Base-by-base conservation (phyloP, 345 rosid genomes). In the Ceriops decandra region DNA sequence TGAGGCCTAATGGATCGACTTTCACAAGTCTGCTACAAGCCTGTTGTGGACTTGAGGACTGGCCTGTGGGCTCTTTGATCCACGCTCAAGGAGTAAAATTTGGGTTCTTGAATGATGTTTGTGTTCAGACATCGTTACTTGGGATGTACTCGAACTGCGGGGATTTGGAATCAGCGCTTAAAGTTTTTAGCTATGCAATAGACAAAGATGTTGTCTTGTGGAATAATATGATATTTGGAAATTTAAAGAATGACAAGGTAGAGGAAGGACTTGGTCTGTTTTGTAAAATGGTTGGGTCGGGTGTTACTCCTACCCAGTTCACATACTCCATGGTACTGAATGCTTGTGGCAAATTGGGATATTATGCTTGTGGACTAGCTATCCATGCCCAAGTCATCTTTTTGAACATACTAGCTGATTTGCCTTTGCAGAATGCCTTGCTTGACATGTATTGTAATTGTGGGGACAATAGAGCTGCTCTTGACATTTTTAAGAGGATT, bases 361-460 rank as follows among this genome's bases (percentile, higher is more conserved):
- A 83, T 74, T 79, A 67, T 75, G 57, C 63, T 19, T 36, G 54
- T 22, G 97, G 98, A 57, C 73, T 65, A 75, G 51, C 74, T 4
- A 64, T 82, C 52, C 97, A 82, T 83, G 88, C 88, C 71, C 85
- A 27, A 69, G 68, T 88, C 0, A 69, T 83, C 73, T 70, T 78
- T 64, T 85, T 79, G 1, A 77, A 80, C 60, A 30, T 86, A 71
- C 85, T 86, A 11, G 87, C 80, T 65, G 96, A 91, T 85, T 74
- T 83, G 59, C 91, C 89, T 64, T 57, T 88, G 74, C 84, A 83
- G 73, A 91, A 91, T 78, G 89, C 96, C 38, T 82, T 93, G 81
- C 84, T 90, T 63, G 93, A 89, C 74, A 87, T 89, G 84, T 91
- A 90, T 61, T 85, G 85, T 72, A 87, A 76, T 60, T 93, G 92